These are phyloP conservation scores for Hymenoscyphus linearis DNA, from an alignment of 2,329 filamentous ascomycete genomes.

Conservation along the genomic window DNA sequence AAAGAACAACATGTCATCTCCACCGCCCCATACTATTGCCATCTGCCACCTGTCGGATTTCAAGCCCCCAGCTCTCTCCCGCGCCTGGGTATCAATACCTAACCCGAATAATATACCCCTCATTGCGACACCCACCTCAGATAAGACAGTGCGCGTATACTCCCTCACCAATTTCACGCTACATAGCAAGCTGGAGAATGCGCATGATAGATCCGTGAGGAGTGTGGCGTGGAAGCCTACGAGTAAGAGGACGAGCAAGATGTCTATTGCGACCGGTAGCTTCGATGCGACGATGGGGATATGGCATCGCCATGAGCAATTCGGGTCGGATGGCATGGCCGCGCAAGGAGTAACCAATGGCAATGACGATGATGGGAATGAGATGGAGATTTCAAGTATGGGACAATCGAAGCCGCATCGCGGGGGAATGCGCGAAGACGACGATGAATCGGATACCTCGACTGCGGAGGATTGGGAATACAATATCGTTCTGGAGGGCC, in stretches of 20 bases:
- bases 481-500: conserved; percentile 85
- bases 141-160: conserved; percentile 85
- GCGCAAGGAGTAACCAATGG: background rate
- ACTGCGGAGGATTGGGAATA: conserved; percentile 83
- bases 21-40: background rate
- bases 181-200: conserved; percentile 75
- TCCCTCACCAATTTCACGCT: conserved; percentile 75
- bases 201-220: conserved; percentile 87
- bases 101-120: conserved; percentile 78
- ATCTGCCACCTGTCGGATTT: conserved; percentile 28
- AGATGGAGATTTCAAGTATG: conserved; percentile 38
- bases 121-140: conserved; percentile 79
- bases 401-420: conserved; percentile 19
- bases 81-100: conserved; percentile 80
- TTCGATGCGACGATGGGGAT: conserved; percentile 90
- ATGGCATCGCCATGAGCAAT: conserved; percentile 58
- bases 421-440: conserved; percentile 20
- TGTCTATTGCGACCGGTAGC: conserved; percentile 83
- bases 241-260: conserved; percentile 50
- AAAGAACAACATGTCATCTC: background rate
- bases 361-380: conserved; percentile 31
- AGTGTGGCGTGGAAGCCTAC: conserved; percentile 82
- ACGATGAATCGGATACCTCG: conserved; percentile 37
- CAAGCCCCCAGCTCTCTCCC: conserved; percentile 52
- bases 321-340: background rate